Conservation (phyloP, 768 basidiomycete genomes). For the Panaeolus cyanescens region DNA sequence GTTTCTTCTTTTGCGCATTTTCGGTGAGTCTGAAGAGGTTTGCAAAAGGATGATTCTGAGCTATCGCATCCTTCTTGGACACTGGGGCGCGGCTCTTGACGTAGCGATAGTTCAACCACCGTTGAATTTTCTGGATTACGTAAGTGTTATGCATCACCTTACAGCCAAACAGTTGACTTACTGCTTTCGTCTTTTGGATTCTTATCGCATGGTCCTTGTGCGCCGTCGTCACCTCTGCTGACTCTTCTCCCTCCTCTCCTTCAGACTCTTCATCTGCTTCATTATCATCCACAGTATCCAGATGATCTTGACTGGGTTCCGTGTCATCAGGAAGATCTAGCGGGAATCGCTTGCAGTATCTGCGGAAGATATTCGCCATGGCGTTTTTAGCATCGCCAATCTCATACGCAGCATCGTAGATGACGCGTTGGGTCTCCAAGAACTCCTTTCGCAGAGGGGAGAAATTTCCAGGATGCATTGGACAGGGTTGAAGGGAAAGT, state of each 20-base stretch:
- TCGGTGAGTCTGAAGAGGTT: neutral
- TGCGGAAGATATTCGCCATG: neutral
- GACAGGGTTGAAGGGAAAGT: no score
- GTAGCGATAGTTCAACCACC: neutral
- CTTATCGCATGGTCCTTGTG: neutral
- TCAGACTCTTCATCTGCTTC: neutral
- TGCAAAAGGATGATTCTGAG: neutral
- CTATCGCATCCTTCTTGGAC: neutral
- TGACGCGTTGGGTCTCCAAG: neutral
- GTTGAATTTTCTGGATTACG: neutral
- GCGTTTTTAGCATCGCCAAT: neutral
- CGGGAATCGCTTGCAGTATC: neutral
- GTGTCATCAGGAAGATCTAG: neutral
- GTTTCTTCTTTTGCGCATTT: neutral
- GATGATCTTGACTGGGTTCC: neutral
- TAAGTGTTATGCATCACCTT: neutral
- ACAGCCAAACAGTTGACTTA: neutral
- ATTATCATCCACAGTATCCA: neutral
- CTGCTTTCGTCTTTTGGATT: neutral
- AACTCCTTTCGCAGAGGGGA: neutral
- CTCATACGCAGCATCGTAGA: neutral
- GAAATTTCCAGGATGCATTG: neutral
- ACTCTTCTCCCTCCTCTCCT: no score
- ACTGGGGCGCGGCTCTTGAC: neutral
- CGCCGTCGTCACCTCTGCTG: neutral